phyloP scores from a whole-genome alignment of 2,329 filamentous ascomycete species.

The Pseudogymnoascus sp. region DNA sequence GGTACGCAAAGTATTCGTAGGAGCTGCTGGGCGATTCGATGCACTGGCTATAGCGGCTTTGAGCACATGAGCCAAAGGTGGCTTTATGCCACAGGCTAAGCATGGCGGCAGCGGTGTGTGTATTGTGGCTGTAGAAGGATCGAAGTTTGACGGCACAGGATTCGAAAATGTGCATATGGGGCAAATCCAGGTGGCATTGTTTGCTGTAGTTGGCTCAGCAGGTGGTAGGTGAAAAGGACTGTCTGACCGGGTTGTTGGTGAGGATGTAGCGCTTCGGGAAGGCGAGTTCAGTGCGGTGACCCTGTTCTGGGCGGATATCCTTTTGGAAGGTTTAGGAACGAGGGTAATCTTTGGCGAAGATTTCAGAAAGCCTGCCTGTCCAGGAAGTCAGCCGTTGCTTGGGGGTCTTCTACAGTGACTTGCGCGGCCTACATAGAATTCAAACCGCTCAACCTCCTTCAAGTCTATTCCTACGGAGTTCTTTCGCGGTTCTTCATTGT shows the following conservation, averaged over 20 bases:
- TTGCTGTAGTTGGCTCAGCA: slow-evolving; percentile 39
- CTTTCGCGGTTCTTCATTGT: slow-evolving; percentile 74
- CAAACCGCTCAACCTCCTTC: slow-evolving; percentile 81
- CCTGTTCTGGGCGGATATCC: slow-evolving; percentile 48
- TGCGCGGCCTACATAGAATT: slow-evolving; percentile 62
- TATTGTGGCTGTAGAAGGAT: slow-evolving; percentile 68
- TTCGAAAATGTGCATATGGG: slow-evolving; percentile 95
- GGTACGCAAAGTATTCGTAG: slow-evolving; percentile 21
- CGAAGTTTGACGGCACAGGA: slow-evolving; percentile 85
- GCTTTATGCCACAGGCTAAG: slow-evolving; percentile 88
- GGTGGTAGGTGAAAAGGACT: slow-evolving; percentile 35
- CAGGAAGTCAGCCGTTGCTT: neutral
- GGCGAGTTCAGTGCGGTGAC: slow-evolving; percentile 38
- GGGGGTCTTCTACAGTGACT: slow-evolving; percentile 13
- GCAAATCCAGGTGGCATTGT: slow-evolving; percentile 82
- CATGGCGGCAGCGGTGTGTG: slow-evolving; percentile 79
- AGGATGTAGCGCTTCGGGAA: slow-evolving; percentile 38
- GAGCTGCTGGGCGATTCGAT: slow-evolving; percentile 40
- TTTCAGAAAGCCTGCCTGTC: slow-evolving; percentile 79
- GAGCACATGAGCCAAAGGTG: slow-evolving; percentile 68
- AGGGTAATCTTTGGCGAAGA: slow-evolving; percentile 91
- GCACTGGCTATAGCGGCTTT: slow-evolving; percentile 79
- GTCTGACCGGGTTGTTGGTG: slow-evolving; percentile 38
- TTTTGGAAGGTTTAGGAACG: slow-evolving; percentile 69
- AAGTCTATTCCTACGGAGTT: slow-evolving; percentile 79